These are phyloP conservation scores for Reticulascus tulasneorum DNA, from an alignment of 2,329 filamentous ascomycete species.

Conservation along the genomic window DNA sequence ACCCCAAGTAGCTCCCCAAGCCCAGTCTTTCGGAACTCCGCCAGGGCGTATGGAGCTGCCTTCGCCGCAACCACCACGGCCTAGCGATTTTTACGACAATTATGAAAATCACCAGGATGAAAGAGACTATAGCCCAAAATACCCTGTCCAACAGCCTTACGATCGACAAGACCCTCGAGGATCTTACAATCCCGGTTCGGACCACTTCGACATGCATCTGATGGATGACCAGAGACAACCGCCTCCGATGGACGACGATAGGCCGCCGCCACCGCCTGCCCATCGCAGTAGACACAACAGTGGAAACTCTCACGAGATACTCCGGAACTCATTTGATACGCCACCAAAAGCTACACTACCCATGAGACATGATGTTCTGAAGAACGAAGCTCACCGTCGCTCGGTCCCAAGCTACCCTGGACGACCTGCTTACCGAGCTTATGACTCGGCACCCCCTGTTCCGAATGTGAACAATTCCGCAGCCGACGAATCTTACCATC, in stretches of 20 bases:
- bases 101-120: slow-evolving; percentile 32
- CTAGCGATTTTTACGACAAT: slow-evolving; percentile 32
- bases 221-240: slow-evolving; percentile 28
- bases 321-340: slow-evolving; percentile 36
- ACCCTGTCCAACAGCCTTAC: slow-evolving; percentile 29
- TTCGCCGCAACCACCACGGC: too few relatives aligned
- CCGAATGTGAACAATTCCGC: slow-evolving; percentile 25
- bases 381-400: slow-evolving; percentile 53
- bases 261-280: slow-evolving; percentile 53
- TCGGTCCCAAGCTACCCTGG: slow-evolving; percentile 49
- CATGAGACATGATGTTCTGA: slow-evolving; percentile 57
- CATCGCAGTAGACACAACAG: slow-evolving; percentile 47
- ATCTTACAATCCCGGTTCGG: slow-evolving; percentile 28
- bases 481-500: slow-evolving; percentile 25
- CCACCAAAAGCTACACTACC: slow-evolving; percentile 38
- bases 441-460: slow-evolving; percentile 43
- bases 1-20: slow-evolving; percentile 19
- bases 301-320: slow-evolving; percentile 36
- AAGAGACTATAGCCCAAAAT: slow-evolving; percentile 29
- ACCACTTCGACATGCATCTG: slow-evolving; percentile 26
- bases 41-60: slow-evolving; percentile 17
- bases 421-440: slow-evolving; percentile 48
- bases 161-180: slow-evolving; percentile 34
- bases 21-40: slow-evolving; percentile 6
- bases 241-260: slow-evolving; percentile 35